Percentiles rank a stretch among this genome's conserved stretches.
These are phyloP conservation scores for Torulaspora franciscae DNA, from an alignment of 805 yeast genomes.

Conservation along the genomic window DNA sequence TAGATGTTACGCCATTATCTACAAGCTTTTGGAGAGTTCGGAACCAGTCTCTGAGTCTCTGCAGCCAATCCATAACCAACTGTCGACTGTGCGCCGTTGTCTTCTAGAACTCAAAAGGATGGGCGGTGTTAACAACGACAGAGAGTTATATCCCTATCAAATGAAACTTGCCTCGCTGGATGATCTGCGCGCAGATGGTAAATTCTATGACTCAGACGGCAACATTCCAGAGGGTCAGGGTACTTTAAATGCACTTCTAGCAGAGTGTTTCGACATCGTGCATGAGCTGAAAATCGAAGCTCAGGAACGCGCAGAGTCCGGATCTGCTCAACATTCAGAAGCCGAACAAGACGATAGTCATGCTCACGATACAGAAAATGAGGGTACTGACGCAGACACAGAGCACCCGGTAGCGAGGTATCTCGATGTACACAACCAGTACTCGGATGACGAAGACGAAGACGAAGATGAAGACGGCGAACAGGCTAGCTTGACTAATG, in stretches of 20 bases:
- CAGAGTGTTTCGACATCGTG: constrained; percentile 90
- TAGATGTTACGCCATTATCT: constrained; percentile 86
- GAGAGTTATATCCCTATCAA: constrained; percentile 94
- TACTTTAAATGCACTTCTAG: constrained; percentile 79
- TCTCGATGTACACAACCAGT: constrained; percentile 19
- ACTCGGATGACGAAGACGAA: constrained; percentile 16
- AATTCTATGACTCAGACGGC: constrained; percentile 72
- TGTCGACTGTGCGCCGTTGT: constrained; percentile 87
- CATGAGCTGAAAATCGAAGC: constrained; percentile 87
- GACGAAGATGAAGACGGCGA: constrained; percentile 22
- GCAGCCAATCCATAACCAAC: constrained; percentile 89
- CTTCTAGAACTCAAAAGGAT: constrained; percentile 82
- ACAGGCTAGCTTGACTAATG: constrained; percentile 15
- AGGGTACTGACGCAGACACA: constrained; percentile 12
- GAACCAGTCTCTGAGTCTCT: constrained; percentile 95
- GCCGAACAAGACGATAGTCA: constrained; percentile 19
- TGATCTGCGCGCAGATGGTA: constrained; percentile 83
- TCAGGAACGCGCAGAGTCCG: constrained; percentile 50
- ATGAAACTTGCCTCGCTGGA: constrained; percentile 89
- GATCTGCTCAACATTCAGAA: constrained; percentile 13
- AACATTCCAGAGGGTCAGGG: constrained; percentile 99
- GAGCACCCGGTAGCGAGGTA: constrained; percentile 21
- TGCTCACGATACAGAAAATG: constrained; percentile 17
- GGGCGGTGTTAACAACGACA: constrained; percentile 82
- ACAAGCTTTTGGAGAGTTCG: constrained; percentile 80